phyloP scores from a whole-genome alignment of 495 filamentous ascomycete genomes.

The Podospora australis region DNA sequence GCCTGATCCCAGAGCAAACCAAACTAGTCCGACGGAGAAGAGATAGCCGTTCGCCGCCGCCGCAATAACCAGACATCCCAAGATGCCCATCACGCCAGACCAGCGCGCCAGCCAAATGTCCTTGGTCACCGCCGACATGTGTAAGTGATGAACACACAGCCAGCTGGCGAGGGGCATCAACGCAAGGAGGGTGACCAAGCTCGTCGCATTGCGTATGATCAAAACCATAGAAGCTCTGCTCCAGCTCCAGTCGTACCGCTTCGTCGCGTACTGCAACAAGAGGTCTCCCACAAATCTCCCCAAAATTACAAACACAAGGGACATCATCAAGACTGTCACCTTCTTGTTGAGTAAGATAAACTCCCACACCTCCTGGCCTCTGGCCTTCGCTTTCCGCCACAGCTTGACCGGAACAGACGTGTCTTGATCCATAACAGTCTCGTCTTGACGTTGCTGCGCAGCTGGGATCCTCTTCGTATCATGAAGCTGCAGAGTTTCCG shows the following conservation, averaged over 20 bases:
- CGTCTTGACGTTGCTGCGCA: not conserved
- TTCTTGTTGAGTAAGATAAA: conserved; percentile 21
- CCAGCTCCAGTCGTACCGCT: conserved; percentile 28
- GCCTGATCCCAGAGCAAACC: conserved; percentile 21
- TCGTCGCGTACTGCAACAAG: conserved; percentile 29
- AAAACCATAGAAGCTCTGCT: conserved; percentile 21
- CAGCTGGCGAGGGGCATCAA: conserved; percentile 22
- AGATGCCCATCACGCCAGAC: conserved; percentile 11
- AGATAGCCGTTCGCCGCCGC: conserved; percentile 15
- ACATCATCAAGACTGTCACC: conserved; percentile 19
- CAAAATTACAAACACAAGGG: conserved; percentile 19
- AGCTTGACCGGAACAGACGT: not conserved
- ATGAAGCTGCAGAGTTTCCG: conserved; percentile 28
- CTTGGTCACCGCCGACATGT: conserved; percentile 18
- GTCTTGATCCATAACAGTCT: conserved; percentile 3
- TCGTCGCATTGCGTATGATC: conserved; percentile 19
- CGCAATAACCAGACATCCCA: conserved; percentile 18
- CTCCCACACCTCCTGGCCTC: conserved; percentile 14
- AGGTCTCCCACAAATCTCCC: conserved; percentile 23
- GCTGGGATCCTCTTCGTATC: conserved; percentile 1
- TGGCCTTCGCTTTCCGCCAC: conserved; percentile 8
- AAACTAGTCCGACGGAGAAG: conserved; percentile 16
- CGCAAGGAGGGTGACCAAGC: conserved; percentile 19
- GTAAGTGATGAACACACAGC: conserved; percentile 15
- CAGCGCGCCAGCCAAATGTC: conserved; percentile 22